Evolutionary conservation across 2,329 filamentous ascomycete genomes (phyloP), one percentile per base, ranked within the genome.

Genomic region (Fusarium sororula): DNA sequence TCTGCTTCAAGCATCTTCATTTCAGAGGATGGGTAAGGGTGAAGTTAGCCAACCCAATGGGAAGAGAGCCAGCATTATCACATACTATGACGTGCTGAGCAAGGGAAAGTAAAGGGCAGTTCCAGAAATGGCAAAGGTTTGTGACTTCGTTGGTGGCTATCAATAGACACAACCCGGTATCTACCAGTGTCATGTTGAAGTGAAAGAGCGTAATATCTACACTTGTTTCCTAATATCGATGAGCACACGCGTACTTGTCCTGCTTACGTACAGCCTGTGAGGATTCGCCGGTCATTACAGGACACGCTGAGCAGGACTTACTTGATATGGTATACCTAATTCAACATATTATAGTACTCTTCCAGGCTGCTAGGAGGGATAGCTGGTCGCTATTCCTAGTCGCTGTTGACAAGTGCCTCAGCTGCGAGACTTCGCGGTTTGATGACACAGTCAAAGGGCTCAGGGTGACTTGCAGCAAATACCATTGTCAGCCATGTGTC

Each of bases 371-470:
- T 18, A 2, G 35, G 14, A 10, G 35, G 18, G 14, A 32, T 28
- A 48, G 39, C 35, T 37, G 28, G 22, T n/a, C 12, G 22, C 39
- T 62, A 48, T 54, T 39, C n/a, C 45, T 44, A 47, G 37, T 65
- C 24, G 48, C 55, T 56, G 14, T 70, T 55, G 62, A 76, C 41
- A 32, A 79, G 67, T 39, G 53, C 65, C 45, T 18, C 53, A 37
- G 72, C 68, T 44, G 66, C 63, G 30, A 45, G 45, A 45, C 60
- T 75, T 45, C 77, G 77, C 13, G 73, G 63, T 47, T 53, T 67
- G 47, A 80, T 78, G 50, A 55, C 68, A 62, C 80, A 81, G 30
- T 79, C 74, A 63, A 81, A 81, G 59, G 79, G 80, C 63, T 81
- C 72, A 22, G 80, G 80, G 57, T 82, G 79, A 59, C 79, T 82